Conservation (phyloP, 2,329 filamentous ascomycete species). For the Drechmeria coniospora region DNA sequence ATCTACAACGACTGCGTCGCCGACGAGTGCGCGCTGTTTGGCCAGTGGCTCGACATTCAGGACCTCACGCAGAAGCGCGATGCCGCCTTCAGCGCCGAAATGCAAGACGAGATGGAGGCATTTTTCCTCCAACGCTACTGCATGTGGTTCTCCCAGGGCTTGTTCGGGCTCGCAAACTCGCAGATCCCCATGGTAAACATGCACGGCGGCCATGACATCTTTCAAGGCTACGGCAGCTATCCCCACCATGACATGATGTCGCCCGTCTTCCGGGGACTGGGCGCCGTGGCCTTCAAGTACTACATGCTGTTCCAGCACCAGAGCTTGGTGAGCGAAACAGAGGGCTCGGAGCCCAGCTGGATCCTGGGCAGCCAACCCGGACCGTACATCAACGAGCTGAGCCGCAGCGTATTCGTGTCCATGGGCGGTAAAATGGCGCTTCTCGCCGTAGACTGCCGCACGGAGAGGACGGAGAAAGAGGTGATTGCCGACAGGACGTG, state of each 20-base stretch:
- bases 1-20: slow-evolving; percentile 87
- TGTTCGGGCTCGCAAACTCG: slow-evolving; percentile 82
- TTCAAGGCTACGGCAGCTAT: slow-evolving; percentile 87
- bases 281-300: slow-evolving; percentile 91
- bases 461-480: slow-evolving; percentile 72
- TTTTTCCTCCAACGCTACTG: slow-evolving; percentile 84
- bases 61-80: slow-evolving; percentile 68
- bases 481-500: slow-evolving; percentile 70
- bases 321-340: slow-evolving; percentile 65
- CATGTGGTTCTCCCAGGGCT: slow-evolving; percentile 90
- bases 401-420: slow-evolving; percentile 72
- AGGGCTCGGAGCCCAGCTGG: slow-evolving; percentile 82
- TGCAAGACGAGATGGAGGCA: slow-evolving; percentile 76
- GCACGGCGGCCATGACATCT: slow-evolving; percentile 89
- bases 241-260: slow-evolving; percentile 82
- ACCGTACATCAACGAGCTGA: slow-evolving; percentile 78
- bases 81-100: slow-evolving; percentile 59
- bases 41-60: slow-evolving; percentile 69
- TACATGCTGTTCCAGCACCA: slow-evolving; percentile 99
- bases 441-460: slow-evolving; percentile 79
- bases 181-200: slow-evolving; percentile 99
- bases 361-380: slow-evolving; percentile 64
- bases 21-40: slow-evolving; percentile 59
- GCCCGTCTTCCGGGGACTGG: slow-evolving; percentile 77
- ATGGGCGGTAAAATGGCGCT: slow-evolving; percentile 68